Base-by-base conservation (phyloP, 1,284 basidiomycete species). In the Phellopilus nigrolimitatus region DNA sequence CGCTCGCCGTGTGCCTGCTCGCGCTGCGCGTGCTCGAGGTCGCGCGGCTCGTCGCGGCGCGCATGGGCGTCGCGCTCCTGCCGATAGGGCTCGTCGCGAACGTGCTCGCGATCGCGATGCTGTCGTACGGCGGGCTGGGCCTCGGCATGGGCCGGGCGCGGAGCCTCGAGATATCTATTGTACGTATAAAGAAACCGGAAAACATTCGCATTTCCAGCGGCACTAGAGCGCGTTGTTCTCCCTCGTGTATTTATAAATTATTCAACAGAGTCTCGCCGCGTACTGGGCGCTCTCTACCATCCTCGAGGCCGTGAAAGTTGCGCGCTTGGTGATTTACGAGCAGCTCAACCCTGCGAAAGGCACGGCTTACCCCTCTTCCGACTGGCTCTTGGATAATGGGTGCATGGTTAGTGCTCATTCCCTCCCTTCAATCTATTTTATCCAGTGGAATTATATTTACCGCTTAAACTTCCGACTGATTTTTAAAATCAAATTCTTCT, bases 371-470 rank as follows among this genome's bases (percentile, higher is more conserved):
- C 54, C 54, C 24, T 56, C 54, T 2, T 56, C 54, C 25, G 54
- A 56, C 41, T 56, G 54, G 54, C 39, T 56, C 19, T 34, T 56
- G 12, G 54, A 56, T 33, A 56, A 56, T 33, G 50, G 41, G 12
- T 51, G 52, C 25, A 56, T 56, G 36, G 54, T 56, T 13, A 42
- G 50, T 55, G 7, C n/a, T n/a, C 34, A 33, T 34, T 36, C 15
- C 15, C 3, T 4, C n/a, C 15, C 27, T 28, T 34, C 24, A 22
- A 47, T 6, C 22, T n/a, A 21, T 33, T 10, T 15, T 34, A 7
- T n/a, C n/a, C n/a, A n/a, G n/a, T n/a, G n/a, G n/a, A n/a, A n/a
- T n/a, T n/a, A n/a, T n/a, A n/a, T n/a, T n/a, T n/a, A n/a, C n/a
- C n/a, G n/a, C n/a, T n/a, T n/a, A n/a, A n/a, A n/a, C n/a, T n/a